Conservation (phyloP, 148 eudicot genomes). For the Drosera capensis region DNA sequence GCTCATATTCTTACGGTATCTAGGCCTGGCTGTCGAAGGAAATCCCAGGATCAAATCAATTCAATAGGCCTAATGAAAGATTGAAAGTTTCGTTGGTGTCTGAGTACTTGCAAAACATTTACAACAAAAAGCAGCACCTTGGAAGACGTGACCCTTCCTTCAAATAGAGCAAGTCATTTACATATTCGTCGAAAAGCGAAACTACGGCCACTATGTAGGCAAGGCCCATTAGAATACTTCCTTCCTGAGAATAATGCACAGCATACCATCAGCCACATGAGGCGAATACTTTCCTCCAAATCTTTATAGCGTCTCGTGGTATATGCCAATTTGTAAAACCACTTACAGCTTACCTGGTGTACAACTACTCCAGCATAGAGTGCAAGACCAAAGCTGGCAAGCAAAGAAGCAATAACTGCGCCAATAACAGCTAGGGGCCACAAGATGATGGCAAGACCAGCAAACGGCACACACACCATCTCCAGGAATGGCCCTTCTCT, state of each 20-base stretch:
- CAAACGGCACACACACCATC: constrained; percentile 88
- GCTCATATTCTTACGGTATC: constrained; percentile 33
- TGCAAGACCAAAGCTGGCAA: constrained; percentile 63
- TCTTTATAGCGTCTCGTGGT: neutral
- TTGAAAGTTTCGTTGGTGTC: too few relatives aligned
- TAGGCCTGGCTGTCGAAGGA: constrained; percentile 75
- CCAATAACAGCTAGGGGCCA: constrained; percentile 84
- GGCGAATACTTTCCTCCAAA: constrained; percentile 53
- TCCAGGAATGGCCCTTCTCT: constrained; percentile 90
- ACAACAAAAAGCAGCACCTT: constrained; percentile 27
- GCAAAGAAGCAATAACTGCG: constrained; percentile 45
- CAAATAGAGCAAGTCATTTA: constrained; percentile 64
- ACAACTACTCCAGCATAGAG: constrained; percentile 56
- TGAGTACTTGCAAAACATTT: neutral
- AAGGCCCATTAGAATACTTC: constrained; percentile 59
- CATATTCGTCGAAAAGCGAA: constrained; percentile 72
- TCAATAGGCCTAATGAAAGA: neutral
- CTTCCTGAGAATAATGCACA: constrained; percentile 54
- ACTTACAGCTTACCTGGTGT: constrained; percentile 40
- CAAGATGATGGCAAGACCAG: constrained; percentile 65
- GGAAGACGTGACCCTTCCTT: constrained; percentile 82
- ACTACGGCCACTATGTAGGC: constrained; percentile 54
- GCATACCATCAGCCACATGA: constrained; percentile 81
- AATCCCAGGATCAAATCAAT: constrained; percentile 8
- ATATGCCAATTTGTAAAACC: neutral